phyloP scores from a whole-genome alignment of 257 asterid species.

The Nemophila menziesii region DNA sequence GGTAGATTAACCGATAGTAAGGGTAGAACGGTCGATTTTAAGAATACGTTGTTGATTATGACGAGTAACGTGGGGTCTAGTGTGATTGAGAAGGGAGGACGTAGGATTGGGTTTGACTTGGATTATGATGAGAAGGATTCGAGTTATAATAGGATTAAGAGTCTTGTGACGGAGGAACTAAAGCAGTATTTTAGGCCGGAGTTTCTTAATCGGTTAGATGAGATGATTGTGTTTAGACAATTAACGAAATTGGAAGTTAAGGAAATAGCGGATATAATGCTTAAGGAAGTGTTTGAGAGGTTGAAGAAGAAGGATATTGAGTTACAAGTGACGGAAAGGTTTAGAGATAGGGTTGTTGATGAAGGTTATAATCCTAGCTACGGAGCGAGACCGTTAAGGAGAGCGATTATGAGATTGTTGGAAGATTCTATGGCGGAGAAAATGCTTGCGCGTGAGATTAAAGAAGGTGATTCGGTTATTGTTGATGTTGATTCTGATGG shows the following conservation, averaged over 20 bases:
- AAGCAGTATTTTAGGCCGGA: slow-evolving; percentile 73
- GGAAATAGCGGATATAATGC: slow-evolving; percentile 70
- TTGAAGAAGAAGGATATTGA: slow-evolving; percentile 41
- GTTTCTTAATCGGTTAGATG: slow-evolving; percentile 70
- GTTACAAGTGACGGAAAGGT: slow-evolving; percentile 53
- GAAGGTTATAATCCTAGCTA: slow-evolving; percentile 66
- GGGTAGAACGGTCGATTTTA: slow-evolving; percentile 75
- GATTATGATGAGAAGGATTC: slow-evolving; percentile 55
- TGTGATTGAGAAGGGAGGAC: slow-evolving; percentile 58
- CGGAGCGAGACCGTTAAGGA: slow-evolving; percentile 74
- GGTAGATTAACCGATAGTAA: slow-evolving; percentile 80
- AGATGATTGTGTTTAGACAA: slow-evolving; percentile 69
- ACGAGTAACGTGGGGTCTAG: slow-evolving; percentile 69
- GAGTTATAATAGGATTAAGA: slow-evolving; percentile 56
- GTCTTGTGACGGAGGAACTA: slow-evolving; percentile 46
- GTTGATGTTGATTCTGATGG: slow-evolving; percentile 59
- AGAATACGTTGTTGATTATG: slow-evolving; percentile 72
- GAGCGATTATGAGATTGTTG: slow-evolving; percentile 73
- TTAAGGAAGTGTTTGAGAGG: slow-evolving; percentile 56
- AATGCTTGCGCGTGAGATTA: slow-evolving; percentile 51
- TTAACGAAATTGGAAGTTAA: slow-evolving; percentile 57
- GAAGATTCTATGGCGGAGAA: slow-evolving; percentile 85
- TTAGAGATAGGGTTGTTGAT: slow-evolving; percentile 52
- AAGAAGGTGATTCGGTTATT: slow-evolving; percentile 57
- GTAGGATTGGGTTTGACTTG: slow-evolving; percentile 46